Evolutionary conservation across 805 yeast species (phyloP).

Genomic region (Saturnispora sekii): DNA sequence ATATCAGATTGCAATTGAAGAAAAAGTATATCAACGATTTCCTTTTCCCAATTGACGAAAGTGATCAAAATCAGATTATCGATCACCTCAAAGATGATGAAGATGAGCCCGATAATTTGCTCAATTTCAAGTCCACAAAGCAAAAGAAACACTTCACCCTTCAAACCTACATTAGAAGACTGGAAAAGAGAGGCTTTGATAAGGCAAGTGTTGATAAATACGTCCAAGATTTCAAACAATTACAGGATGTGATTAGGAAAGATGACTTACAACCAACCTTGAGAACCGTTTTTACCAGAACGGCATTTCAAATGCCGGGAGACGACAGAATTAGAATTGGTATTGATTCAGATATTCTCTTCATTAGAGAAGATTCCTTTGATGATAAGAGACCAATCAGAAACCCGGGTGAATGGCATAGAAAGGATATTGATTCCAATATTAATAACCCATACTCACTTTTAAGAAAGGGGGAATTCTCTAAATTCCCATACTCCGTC

Average conservation of each 20-base stretch:
- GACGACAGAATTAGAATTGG: constrained; percentile 87
- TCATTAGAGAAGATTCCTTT: constrained; percentile 84
- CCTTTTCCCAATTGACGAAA: constrained; percentile 26
- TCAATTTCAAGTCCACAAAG: constrained; percentile 6
- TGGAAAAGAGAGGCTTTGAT: constrained; percentile 52
- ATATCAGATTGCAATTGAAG: constrained; percentile 59
- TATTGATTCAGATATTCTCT: constrained; percentile 80
- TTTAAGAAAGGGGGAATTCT: constrained; percentile 76
- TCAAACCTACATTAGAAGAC: constrained; percentile 47
- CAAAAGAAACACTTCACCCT: constrained; percentile 25
- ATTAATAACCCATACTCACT: constrained; percentile 59
- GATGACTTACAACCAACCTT: constrained; percentile 73
- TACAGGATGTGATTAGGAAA: constrained; percentile 54
- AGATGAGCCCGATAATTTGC: constrained; percentile 18
- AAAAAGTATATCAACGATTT: constrained; percentile 76
- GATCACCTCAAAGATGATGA: constrained; percentile 33
- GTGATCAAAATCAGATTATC: constrained; percentile 3
- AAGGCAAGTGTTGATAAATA: constrained; percentile 41
- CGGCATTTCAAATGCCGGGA: constrained; percentile 97
- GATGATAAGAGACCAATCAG: constrained; percentile 81
- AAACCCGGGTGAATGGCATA: constrained; percentile 84
- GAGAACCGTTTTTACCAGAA: constrained; percentile 79
- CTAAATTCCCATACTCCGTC: constrained; percentile 77
- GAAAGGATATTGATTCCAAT: constrained; percentile 78
- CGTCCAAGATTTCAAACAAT: constrained; percentile 44